A percentile compares a stretch with the other conserved stretches of the same genome.
These are phyloP conservation scores for Brasilioporus rufonigricans DNA, from an alignment of 768 basidiomycete genomes.

Conservation along the genomic window DNA sequence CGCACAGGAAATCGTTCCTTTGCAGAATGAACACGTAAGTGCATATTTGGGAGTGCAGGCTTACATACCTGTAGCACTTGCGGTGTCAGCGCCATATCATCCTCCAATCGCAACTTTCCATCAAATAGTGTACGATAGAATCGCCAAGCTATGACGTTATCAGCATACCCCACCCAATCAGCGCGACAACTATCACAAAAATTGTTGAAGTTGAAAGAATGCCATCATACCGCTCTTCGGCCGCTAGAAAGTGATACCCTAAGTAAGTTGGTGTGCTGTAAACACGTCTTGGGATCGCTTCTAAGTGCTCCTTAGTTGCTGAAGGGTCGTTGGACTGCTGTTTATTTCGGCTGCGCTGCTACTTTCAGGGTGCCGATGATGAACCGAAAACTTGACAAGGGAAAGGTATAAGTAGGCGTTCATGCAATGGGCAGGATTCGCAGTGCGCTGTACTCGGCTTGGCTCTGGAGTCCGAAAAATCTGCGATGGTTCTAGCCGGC, in stretches of 20 bases:
- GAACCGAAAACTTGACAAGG: background rate
- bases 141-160: background rate
- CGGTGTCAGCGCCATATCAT: background rate
- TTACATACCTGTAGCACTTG: too few relatives aligned
- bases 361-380: background rate
- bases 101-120: background rate
- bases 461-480: background rate
- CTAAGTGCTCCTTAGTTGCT: background rate
- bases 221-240: background rate
- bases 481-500: conserved; percentile 1
- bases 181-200: background rate
- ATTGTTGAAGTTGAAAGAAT: background rate
- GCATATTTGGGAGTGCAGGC: too few relatives aligned
- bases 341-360: background rate
- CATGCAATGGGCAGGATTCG: background rate
- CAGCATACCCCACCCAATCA: too few relatives aligned
- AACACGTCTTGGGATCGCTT: background rate
- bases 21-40: background rate
- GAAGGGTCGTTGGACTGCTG: background rate
- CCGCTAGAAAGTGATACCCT: background rate
- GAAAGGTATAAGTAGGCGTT: conserved; percentile 8
- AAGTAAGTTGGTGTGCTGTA: background rate
- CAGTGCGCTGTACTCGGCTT: background rate
- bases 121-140: background rate
- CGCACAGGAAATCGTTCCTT: background rate